Base-by-base conservation (phyloP, 306 rosid species). In the Pyrus bretschneideri region DNA sequence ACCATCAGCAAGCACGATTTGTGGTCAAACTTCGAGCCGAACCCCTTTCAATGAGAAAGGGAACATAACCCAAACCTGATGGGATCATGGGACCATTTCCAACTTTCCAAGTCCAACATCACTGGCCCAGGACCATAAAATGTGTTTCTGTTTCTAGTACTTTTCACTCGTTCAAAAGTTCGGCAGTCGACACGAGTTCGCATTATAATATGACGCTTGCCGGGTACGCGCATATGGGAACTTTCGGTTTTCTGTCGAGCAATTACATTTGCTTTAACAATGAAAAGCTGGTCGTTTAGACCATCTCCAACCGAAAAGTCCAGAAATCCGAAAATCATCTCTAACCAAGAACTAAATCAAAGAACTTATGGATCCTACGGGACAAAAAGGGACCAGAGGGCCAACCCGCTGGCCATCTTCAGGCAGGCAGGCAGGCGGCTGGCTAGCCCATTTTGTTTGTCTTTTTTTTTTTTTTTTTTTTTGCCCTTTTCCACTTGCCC, bases 271-370 rank as follows among this genome's bases (percentile, higher is more conserved):
- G 35, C 35, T 31, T 31, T 31, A 31, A 31, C 35, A 4, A 31
- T 31, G 35, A 31, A 33, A 33, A 6, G 7, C 1, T 7, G 1
- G 1, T 35, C 40, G 0, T 23, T 23, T 23, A 23, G 27, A 25
- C 1, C 1, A 5, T 30, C 31, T 30, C 31, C 4, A 30, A 30
- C 4, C 0, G 31, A 30, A 30, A 0, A 3, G 30, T 29, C 4
- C 3, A 29, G 30, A 29, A 0, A 3, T 0, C 4, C 30, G 31
- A 30, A 30, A 30, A 30, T 3, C 4, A 4, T 30, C 31, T 3
- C 0, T 0, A 3, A 30, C 4, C 0, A 0, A 30, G 4, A 0
- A 4, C 4, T 30, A 30, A 0, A 4, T 4, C 4, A 30, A 4
- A 3, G 0, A 4, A 4, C 31, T 30, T 4, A 30, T 30, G 31